Percentiles rank a stretch among this genome's conserved stretches.
These are phyloP conservation scores for Vinca minor DNA, from an alignment of 257 asterid species.

Conservation along the genomic window DNA sequence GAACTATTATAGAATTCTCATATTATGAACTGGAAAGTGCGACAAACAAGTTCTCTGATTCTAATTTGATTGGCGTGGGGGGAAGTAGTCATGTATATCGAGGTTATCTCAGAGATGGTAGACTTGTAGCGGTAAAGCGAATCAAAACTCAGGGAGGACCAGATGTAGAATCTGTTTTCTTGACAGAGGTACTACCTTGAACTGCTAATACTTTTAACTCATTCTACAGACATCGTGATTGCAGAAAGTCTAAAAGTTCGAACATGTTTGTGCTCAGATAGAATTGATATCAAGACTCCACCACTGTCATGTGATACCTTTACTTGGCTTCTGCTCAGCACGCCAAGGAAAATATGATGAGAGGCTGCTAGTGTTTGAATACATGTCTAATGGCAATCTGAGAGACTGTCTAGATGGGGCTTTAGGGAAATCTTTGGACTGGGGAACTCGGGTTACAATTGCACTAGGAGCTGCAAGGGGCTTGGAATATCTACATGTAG, in stretches of 20 bases:
- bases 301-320: constrained; percentile 86
- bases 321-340: constrained; percentile 84
- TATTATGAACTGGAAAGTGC: constrained; percentile 76
- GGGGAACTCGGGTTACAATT: constrained; percentile 66
- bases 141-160: constrained; percentile 61
- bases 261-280: constrained; percentile 39
- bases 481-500: constrained; percentile 93
- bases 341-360: constrained; percentile 66
- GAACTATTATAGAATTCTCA: constrained; percentile 54
- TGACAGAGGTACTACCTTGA: constrained; percentile 60
- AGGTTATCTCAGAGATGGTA: constrained; percentile 73
- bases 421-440: constrained; percentile 48
- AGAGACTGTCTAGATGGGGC: constrained; percentile 78
- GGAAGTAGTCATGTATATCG: constrained; percentile 90
- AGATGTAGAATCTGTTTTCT: constrained; percentile 66
- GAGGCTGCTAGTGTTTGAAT: constrained; percentile 81
- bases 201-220: not conserved
- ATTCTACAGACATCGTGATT: not conserved
- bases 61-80: constrained; percentile 82
- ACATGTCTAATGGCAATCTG: constrained; percentile 71
- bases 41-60: constrained; percentile 57
- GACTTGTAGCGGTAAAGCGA: constrained; percentile 77
- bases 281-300: constrained; percentile 87
- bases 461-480: constrained; percentile 99
- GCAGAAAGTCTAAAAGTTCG: not conserved